Base-by-base conservation (phyloP, 257 asterid genomes). In the Primulina huaijiensis region DNA sequence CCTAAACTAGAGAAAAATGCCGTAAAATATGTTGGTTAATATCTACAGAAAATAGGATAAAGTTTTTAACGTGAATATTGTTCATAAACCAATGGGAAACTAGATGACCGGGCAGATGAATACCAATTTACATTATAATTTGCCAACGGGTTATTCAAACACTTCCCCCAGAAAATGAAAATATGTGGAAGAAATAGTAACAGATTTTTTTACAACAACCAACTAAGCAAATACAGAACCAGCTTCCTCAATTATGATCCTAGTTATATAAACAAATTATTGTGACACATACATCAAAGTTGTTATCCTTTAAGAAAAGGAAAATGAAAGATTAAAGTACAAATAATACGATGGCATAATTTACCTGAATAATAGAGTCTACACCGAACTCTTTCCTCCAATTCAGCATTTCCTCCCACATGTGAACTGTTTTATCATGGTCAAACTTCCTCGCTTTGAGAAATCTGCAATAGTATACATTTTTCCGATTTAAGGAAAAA, bases 401-500 rank as follows among this genome's bases (percentile, higher is more conserved):
- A 75, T 81, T 85, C 75, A 94, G 84, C 99, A 94, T 94, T 78
- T 94, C 99, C 37, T 64, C 82, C 99, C 99, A 94, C 99, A 94
- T 94, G 43, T 88, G 92, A 60, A 83, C 73, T 4, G 97, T 74
- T 84, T 91, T 94, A 68, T 91, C 96, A 71, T 88, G 90, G 84
- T 94, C 99, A 80, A 91, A 91, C 84, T 94, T 89, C 84, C 99
- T 89, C 52, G 98, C 98, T 75, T 81, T 91, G 87, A 91, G 80
- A 74, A 89, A 94, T 77, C 99, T 94, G 95, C 70, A 74, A 80
- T 53, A 69, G 43, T 43, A 38, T 34, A 56, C 34, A 66, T 58
- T 68, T 69, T 66, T 53, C 75, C 53, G 56, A 34, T 58, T 19
- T 30, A 19, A 53, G 10, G 11, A n/a, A 60, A 20, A 21, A 10